These are phyloP conservation scores for Backusella circina DNA, from an alignment of 192 early-diverging fungal species.

Conservation along the genomic window DNA sequence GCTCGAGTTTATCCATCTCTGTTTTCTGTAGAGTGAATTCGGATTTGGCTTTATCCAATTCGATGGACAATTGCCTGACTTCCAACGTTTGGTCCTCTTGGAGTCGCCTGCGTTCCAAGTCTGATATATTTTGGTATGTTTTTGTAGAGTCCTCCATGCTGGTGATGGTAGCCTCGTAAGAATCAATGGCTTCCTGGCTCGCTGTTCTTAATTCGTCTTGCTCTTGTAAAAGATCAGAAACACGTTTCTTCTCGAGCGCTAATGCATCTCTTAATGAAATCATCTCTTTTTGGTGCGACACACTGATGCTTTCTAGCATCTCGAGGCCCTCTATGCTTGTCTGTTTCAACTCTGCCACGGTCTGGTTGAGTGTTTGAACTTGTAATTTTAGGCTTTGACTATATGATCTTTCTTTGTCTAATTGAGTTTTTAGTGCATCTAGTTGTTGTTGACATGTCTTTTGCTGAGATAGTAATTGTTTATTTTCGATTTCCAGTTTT, in stretches of 20 bases:
- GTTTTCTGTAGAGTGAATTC: neutral
- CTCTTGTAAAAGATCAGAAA: constrained; percentile 16
- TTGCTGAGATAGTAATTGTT: neutral
- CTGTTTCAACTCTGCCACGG: constrained; percentile 16
- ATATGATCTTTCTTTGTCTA: neutral
- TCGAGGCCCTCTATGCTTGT: constrained; percentile 33
- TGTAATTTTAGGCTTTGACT: neutral
- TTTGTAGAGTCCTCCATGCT: neutral
- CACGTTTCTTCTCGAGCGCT: constrained; percentile 1
- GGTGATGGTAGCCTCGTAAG: constrained; percentile 29
- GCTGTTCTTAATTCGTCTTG: constrained; percentile 30
- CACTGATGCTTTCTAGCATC: constrained; percentile 22
- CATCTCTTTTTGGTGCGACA: constrained; percentile 12
- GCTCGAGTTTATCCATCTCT: constrained; percentile 15
- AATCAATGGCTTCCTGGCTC: constrained; percentile 34
- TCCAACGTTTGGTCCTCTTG: neutral
- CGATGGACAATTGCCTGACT: neutral
- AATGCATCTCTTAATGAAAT: constrained; percentile 3
- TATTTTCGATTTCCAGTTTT: neutral
- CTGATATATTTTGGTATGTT: neutral
- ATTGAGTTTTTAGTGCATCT: neutral
- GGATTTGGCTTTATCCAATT: neutral
- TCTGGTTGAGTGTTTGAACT: constrained; percentile 5
- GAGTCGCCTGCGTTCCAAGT: neutral
- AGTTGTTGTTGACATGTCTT: neutral